A percentile compares a stretch with the other conserved stretches of the same genome.
Conservation (phyloP, 768 basidiomycete species). For the Trametes villosa region DNA sequence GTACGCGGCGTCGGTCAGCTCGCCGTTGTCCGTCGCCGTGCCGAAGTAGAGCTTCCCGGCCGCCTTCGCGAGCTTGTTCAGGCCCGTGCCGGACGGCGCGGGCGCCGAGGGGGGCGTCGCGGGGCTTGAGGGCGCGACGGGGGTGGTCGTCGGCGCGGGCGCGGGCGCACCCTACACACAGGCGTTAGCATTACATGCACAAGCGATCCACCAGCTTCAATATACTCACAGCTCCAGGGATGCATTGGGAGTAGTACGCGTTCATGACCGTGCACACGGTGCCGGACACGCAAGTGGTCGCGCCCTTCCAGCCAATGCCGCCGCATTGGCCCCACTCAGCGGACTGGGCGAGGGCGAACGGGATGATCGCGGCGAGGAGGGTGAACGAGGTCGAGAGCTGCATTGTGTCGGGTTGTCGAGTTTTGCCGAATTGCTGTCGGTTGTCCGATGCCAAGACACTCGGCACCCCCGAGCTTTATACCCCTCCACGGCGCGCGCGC, state of each 20-base stretch:
- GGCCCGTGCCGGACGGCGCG: slow-evolving; percentile 23
- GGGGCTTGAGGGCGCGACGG: slow-evolving; percentile 1
- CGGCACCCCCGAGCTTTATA: slow-evolving; percentile 18
- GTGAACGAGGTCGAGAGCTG: slow-evolving; percentile 33
- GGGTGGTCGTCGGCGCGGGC: background rate
- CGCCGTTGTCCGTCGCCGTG: slow-evolving; percentile 51
- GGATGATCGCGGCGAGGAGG: slow-evolving; percentile 33
- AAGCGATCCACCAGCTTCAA: no score
- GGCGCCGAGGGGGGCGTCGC: slow-evolving; percentile 13
- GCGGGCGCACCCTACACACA: no score
- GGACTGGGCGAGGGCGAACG: slow-evolving; percentile 32
- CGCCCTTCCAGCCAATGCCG: slow-evolving; percentile 43
- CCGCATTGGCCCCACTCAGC: slow-evolving; percentile 38
- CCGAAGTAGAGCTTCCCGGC: slow-evolving; percentile 55
- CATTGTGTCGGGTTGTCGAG: slow-evolving; percentile 12
- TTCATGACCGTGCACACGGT: slow-evolving; percentile 44
- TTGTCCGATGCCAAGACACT: slow-evolving; percentile 16
- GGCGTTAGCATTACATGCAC: no score
- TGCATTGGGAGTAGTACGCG: slow-evolving; percentile 50
- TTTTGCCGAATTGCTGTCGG: background rate
- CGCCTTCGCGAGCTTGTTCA: slow-evolving; percentile 42
- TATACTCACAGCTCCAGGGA: slow-evolving; percentile 34
- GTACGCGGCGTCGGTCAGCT: slow-evolving; percentile 49
- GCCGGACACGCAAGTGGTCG: slow-evolving; percentile 45
- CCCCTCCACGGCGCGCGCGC: background rate